Evolutionary conservation across 495 filamentous ascomycete genomes (phyloP), one percentile per base, ranked within the genome.

Genomic region (Cudoniella acicularis): DNA sequence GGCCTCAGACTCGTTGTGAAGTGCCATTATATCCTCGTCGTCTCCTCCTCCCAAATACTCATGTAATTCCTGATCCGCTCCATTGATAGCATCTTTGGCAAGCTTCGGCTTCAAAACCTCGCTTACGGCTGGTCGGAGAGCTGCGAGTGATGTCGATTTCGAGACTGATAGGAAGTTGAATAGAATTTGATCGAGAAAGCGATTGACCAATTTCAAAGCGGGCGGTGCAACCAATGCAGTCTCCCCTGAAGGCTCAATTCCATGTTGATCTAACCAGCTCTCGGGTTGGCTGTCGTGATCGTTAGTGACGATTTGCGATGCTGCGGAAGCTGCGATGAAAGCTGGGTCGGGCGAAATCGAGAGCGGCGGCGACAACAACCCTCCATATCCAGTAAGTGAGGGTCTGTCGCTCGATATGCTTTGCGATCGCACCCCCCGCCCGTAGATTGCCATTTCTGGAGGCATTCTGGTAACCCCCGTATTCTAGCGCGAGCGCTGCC

Each of bases 181-280:
- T 2, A 99, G 77, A 1, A 98, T 77, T 64, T 96, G 91, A 68
- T 99, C 95, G 50, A 99, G 83, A 72, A 99, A 98, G 53, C 84
- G 82, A 69, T 99, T 99, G 70, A 97, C 79, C 2, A 95, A 81
- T 27, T 81, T 79, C 49, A 99, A 76, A 1, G 94, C 90, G 18
- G 78, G 81, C 8, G 83, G 80, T 48, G 91, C 87, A 23, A 96
- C 89, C 52, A 87, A 70, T n/a, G 89, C 89, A 16, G 83, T 80
- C 56, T 84, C 83, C 52, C 79, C 79, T 13, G 81, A 80, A 2
- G 83, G 82, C 55, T 87, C 80, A 25, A 86, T 79, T 52, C 79
- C 80, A 60, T 82, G 79, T 53, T 87, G 80, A 61, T 86, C 80
- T 67, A 86, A 86, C 75, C 79, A 79, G 53, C 79, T 72, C 46